These are phyloP conservation scores for Phialemoniopsis sp. DNA, from an alignment of 2,329 filamentous ascomycete species.

Conservation along the genomic window DNA sequence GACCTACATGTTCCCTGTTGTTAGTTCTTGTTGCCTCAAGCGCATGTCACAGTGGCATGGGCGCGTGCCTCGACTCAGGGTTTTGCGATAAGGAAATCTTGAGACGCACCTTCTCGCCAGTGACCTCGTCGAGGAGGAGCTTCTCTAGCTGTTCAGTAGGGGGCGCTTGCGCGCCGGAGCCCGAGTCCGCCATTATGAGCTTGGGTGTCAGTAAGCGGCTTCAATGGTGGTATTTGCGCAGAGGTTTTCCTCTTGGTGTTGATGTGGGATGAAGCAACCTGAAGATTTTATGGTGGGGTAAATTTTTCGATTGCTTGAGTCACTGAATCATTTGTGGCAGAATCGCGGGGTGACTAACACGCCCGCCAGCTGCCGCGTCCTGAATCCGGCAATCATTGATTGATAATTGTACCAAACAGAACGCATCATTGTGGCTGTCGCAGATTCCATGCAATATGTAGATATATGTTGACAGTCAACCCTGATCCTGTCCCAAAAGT, in stretches of 20 bases:
- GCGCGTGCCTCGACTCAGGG: too few species aligned
- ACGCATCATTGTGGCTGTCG: too few species aligned
- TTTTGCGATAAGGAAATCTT: slow-evolving; percentile 23
- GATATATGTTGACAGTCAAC: too few species aligned
- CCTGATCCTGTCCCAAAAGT: too few species aligned
- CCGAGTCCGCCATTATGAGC: slow-evolving; percentile 17
- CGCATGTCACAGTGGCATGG: too few species aligned
- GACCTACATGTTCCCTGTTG: too few species aligned
- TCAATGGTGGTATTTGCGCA: slow-evolving; percentile 2
- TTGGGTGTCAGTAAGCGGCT: not conserved
- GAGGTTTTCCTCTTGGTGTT: not conserved
- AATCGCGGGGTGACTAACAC: slow-evolving; percentile 1
- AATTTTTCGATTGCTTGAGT: not conserved
- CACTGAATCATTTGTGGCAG: slow-evolving; percentile 1
- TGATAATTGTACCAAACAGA: too few species aligned
- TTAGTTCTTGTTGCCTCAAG: too few species aligned
- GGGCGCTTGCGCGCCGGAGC: slow-evolving; percentile 17
- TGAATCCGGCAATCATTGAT: too few species aligned
- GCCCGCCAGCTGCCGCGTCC: not conserved
- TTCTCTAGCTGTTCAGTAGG: slow-evolving; percentile 58
- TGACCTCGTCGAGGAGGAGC: slow-evolving; percentile 85
- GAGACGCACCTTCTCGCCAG: slow-evolving; percentile 64
- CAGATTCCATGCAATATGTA: too few species aligned
- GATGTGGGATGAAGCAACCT: not conserved
- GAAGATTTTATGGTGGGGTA: slow-evolving; percentile 1